Percentiles rank a stretch among this genome's conserved stretches.
Evolutionary conservation across 2,329 filamentous ascomycete genomes (phyloP).

Genomic region (Shiraia sp.): DNA sequence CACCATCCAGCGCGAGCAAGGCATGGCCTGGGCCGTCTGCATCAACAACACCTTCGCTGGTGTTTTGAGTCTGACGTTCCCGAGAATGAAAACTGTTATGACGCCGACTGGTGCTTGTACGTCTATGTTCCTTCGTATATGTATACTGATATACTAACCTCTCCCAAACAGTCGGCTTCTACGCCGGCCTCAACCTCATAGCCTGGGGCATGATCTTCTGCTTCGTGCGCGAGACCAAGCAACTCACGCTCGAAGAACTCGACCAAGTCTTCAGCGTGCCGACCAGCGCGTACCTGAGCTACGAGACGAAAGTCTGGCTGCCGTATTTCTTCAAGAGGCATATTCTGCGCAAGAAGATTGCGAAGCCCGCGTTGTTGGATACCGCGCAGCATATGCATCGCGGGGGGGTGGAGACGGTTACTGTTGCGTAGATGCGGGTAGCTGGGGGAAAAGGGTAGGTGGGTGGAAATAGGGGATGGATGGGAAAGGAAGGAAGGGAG

Average conservation of each 20-base stretch:
- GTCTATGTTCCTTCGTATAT: background rate
- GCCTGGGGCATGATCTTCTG: constrained; percentile 47
- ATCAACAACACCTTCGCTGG: constrained; percentile 51
- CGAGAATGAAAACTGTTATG: constrained; percentile 45
- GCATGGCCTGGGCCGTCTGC: constrained; percentile 48
- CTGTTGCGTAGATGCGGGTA: too few relatives aligned
- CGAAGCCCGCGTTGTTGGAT: constrained; percentile 43
- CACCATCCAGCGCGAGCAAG: constrained; percentile 46
- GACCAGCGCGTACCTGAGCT: constrained; percentile 41
- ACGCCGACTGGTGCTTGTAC: constrained; percentile 41
- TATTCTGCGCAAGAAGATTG: constrained; percentile 43
- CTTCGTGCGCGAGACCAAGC: constrained; percentile 46
- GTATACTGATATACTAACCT: background rate
- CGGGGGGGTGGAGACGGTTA: too few relatives aligned
- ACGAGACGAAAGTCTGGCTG: constrained; percentile 45
- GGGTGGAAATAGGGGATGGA: too few relatives aligned
- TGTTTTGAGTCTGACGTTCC: constrained; percentile 44
- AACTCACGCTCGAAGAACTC: constrained; percentile 45
- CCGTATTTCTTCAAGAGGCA: constrained; percentile 50
- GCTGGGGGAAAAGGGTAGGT: too few relatives aligned
- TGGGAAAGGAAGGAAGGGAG: too few relatives aligned
- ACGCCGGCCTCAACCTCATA: constrained; percentile 46
- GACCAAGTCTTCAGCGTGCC: constrained; percentile 44
- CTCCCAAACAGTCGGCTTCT: constrained; percentile 40
- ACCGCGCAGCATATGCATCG: too few relatives aligned